phyloP scores from a whole-genome alignment of 257 asterid genomes.

The Echium plantagineum region DNA sequence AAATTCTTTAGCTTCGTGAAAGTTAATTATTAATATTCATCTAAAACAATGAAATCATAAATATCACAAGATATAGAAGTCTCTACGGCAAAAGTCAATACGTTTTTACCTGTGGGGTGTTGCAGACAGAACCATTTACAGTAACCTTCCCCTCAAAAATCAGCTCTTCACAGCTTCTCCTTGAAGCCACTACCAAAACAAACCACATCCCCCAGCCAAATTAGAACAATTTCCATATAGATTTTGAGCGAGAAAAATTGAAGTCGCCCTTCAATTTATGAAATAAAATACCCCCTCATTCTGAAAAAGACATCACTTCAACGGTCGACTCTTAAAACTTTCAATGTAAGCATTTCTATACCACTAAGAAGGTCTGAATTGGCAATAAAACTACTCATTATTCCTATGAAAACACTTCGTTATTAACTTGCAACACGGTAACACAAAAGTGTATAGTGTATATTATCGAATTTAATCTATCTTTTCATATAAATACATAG shows the following conservation, averaged over 20 bases:
- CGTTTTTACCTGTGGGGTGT: constrained; percentile 69
- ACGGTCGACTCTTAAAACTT: no score
- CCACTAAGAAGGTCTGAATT: no score
- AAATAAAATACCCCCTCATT: background rate
- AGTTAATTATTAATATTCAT: background rate
- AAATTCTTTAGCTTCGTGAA: background rate
- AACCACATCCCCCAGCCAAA: constrained; percentile 7
- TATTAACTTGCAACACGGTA: no score
- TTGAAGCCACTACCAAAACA: constrained; percentile 67
- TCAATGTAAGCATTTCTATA: no score
- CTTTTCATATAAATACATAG: no score
- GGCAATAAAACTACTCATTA: no score
- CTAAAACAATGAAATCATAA: background rate
- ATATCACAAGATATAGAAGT: background rate
- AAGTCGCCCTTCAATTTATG: background rate
- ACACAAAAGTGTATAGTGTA: no score
- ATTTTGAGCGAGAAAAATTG: background rate
- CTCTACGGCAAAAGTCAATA: constrained; percentile 3
- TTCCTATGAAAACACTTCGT: no score
- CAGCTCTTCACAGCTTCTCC: constrained; percentile 94
- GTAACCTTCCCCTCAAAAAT: constrained; percentile 85
- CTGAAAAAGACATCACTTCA: no score
- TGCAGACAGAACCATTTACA: constrained; percentile 90
- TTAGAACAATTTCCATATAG: background rate
- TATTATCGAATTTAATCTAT: no score